phyloP scores from a whole-genome alignment of 2,329 filamentous ascomycete genomes.

The Orbilia oligospora region DNA sequence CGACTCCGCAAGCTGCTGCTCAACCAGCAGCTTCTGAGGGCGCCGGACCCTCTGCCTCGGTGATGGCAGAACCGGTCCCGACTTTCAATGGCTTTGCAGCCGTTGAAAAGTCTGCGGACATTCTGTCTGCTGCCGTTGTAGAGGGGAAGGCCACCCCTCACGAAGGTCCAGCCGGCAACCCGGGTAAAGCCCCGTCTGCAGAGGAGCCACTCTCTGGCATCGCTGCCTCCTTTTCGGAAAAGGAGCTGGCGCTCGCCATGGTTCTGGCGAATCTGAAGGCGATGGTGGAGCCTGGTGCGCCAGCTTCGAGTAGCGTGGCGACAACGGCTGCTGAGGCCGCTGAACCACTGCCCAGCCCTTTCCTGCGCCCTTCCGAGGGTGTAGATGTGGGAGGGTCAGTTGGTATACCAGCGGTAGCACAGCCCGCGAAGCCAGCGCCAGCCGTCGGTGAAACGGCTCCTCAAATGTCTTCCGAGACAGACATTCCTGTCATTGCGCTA shows the following conservation, averaged over 20 bases:
- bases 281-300: background rate
- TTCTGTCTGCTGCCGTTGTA: background rate
- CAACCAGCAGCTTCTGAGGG: background rate
- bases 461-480: background rate
- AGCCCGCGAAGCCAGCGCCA: constrained; percentile 2
- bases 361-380: background rate
- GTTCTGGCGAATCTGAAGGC: background rate
- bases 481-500: constrained; percentile 10
- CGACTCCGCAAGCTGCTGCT: no score
- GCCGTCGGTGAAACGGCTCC: background rate
- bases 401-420: background rate
- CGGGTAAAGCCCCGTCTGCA: background rate
- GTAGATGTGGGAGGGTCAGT: background rate
- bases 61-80: background rate
- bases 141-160: background rate
- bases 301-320: background rate
- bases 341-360: background rate
- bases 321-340: background rate
- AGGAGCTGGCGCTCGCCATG: background rate
- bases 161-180: background rate
- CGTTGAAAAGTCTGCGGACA: constrained; percentile 4
- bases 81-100: no score
- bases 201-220: background rate
- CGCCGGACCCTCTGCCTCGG: background rate
- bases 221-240: background rate